Conservation (phyloP, 306 rosid species). For the Canavalia ensiformis region DNA sequence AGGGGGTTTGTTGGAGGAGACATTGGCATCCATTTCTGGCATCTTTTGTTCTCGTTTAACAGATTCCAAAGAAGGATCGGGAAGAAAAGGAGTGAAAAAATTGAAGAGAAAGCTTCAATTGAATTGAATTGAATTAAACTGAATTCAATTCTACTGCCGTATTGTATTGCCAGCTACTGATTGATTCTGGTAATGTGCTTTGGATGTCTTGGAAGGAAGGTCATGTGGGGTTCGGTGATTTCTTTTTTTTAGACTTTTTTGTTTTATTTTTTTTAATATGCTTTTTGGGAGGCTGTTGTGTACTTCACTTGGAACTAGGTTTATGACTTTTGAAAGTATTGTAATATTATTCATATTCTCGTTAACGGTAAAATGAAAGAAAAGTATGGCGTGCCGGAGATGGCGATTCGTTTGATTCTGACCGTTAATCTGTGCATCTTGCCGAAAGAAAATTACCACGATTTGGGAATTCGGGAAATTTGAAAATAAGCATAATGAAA, state of each 20-base stretch:
- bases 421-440: conserved; percentile 28
- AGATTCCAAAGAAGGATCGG: conserved; percentile 18
- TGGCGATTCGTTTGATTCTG: neutral
- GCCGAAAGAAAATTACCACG: neutral
- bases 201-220: conserved; percentile 50
- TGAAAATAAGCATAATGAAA: too few relatives aligned
- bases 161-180: neutral
- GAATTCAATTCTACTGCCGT: too few relatives aligned
- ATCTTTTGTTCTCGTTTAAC: conserved; percentile 30
- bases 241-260: neutral
- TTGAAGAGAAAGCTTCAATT: neutral
- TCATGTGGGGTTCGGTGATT: conserved; percentile 39
- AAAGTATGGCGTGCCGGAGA: neutral
- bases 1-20: conserved; percentile 75
- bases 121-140: conserved; percentile 3
- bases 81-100: neutral
- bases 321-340: neutral
- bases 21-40: conserved; percentile 67
- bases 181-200: conserved; percentile 42
- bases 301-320: neutral
- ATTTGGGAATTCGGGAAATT: too few relatives aligned
- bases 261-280: neutral
- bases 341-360: neutral
- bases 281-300: neutral
- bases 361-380: conserved; percentile 41